Evolutionary conservation across 305 asterid genomes (phyloP), one percentile per base, ranked within the genome.

Genomic region (Lippia alba): DNA sequence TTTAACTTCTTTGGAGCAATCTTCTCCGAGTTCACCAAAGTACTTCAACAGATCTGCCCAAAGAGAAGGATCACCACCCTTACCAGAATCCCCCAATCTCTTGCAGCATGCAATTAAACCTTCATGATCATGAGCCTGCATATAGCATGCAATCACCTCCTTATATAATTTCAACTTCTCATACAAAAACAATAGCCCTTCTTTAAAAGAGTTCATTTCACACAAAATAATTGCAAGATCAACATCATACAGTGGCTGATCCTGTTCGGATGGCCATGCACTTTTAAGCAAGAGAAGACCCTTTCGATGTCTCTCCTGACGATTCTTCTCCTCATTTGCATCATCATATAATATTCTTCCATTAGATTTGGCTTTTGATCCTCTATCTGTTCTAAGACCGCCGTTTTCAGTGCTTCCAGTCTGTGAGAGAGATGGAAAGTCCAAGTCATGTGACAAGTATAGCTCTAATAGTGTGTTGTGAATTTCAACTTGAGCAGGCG

Each of bases 21-120:
- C 97, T 86, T 91, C 98, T 57, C 98, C 99, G 64, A 90, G 99
- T 75, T 91, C 98, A 67, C 99, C 97, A 87, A 94, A 94, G 80
- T 94, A 94, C 76, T 94, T 94, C 63, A 94, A 86, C 53, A 94
- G 73, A 82, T 90, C 97, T 12, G 91, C 96, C 99, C 99, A 94
- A 45, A 94, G 96, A 83, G 91, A 75, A 64, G 96, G 86, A 64
- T 92, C 97, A 6, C 97, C 98, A 45, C 96, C 97, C 79, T 84
- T 90, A 39, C 92, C 91, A 9, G 84, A 83, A 81, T 92, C 96
- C 80, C 99, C 96, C 61, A 92, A 82, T 78, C 96, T 89, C 90
- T 90, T 91, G 90, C 99, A 94, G 76, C 99, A 94, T 19, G 96
- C 91, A 80, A 94, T 90, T 62, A 94, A 74, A 64, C 98, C 98